Evolutionary conservation across 106 monocot species (phyloP).

Genomic region (Acanthochlamys bracteata): DNA sequence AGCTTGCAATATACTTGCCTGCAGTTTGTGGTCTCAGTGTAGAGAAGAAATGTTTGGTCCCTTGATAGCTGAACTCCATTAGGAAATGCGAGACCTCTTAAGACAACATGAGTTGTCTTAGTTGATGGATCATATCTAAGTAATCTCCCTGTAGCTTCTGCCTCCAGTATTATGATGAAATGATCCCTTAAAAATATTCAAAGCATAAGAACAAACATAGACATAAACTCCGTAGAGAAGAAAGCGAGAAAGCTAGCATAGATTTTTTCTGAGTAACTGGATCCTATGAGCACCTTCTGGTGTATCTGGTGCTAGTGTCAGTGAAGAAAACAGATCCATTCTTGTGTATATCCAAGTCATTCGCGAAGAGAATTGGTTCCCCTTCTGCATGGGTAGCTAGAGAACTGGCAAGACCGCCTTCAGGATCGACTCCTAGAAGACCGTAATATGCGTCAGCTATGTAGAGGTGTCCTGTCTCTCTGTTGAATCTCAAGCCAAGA

Average conservation of each 20-base stretch:
- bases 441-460: constrained; percentile 85
- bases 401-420: constrained; percentile 61
- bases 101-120: constrained; percentile 50
- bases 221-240: not conserved
- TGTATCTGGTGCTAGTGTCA: constrained; percentile 77
- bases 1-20: constrained; percentile 18
- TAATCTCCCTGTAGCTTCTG: constrained; percentile 78
- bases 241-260: not conserved
- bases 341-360: constrained; percentile 73
- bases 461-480: constrained; percentile 62
- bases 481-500: constrained; percentile 68
- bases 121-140: constrained; percentile 64
- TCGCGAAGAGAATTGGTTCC: constrained; percentile 67
- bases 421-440: constrained; percentile 36
- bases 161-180: constrained; percentile 64
- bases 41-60: constrained; percentile 76
- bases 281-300: constrained; percentile 59
- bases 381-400: constrained; percentile 46
- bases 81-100: constrained; percentile 66
- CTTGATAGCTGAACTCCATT: constrained; percentile 84
- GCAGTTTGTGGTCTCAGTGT: constrained; percentile 86
- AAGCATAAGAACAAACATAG: no score
- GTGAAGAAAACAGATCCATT: constrained; percentile 94
- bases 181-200: constrained; percentile 69
- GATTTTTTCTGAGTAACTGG: no score